Conservation (phyloP, 2,329 filamentous ascomycete species). For the Bipolaris zeicola region DNA sequence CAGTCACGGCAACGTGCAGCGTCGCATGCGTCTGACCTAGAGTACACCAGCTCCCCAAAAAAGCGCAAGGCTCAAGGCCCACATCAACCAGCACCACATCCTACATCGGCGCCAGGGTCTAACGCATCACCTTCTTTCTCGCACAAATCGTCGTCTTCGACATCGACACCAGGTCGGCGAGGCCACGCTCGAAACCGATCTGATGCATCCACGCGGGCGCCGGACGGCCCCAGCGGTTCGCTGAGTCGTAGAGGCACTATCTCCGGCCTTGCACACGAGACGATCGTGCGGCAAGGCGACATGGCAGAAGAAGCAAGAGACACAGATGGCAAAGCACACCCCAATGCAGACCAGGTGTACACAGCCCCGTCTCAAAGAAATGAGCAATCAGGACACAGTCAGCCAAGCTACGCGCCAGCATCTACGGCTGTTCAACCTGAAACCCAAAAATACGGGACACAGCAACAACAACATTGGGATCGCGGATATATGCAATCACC, state of each 20-base stretch:
- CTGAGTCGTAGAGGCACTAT: slow-evolving; percentile 43
- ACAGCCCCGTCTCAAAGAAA: slow-evolving; percentile 29
- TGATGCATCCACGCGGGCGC: slow-evolving; percentile 59
- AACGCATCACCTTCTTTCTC: slow-evolving; percentile 59
- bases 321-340: slow-evolving; percentile 27
- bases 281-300: slow-evolving; percentile 32
- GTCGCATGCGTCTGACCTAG: slow-evolving; percentile 58
- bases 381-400: slow-evolving; percentile 32
- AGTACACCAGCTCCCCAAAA: slow-evolving; percentile 76
- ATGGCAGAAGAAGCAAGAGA: slow-evolving; percentile 32
- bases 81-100: slow-evolving; percentile 58
- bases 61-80: slow-evolving; percentile 76
- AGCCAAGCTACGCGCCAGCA: slow-evolving; percentile 32
- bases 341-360: slow-evolving; percentile 29
- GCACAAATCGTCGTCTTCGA: slow-evolving; percentile 61
- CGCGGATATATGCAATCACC: slow-evolving; percentile 43
- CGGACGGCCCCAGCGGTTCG: slow-evolving; percentile 37
- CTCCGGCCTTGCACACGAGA: slow-evolving; percentile 41
- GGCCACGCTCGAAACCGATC: slow-evolving; percentile 70
- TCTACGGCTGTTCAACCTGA: slow-evolving; percentile 41
- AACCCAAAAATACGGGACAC: slow-evolving; percentile 40
- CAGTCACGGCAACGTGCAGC: slow-evolving; percentile 56
- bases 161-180: slow-evolving; percentile 61
- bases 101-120: slow-evolving; percentile 55
- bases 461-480: slow-evolving; percentile 43